Conservation (phyloP, 371 early-diverging fungal genomes). For the Blastocladiella emersonii region DNA sequence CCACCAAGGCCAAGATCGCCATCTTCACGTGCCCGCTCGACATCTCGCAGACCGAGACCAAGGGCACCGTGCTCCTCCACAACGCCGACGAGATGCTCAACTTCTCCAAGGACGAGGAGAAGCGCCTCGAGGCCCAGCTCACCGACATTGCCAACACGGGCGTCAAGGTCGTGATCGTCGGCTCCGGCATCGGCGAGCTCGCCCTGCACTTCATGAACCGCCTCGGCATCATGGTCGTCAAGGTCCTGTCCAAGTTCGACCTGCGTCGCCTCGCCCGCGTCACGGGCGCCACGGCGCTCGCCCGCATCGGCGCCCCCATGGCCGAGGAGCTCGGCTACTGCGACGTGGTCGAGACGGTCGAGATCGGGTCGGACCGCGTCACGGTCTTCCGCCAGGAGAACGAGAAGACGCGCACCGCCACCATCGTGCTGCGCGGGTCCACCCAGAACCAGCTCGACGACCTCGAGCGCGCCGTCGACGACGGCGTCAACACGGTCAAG, state of each 20-base stretch:
- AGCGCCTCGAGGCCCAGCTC: slow-evolving; percentile 31
- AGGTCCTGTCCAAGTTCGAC: slow-evolving; percentile 89
- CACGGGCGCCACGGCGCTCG: slow-evolving; percentile 80
- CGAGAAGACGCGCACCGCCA: slow-evolving; percentile 70
- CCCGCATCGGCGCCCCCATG: slow-evolving; percentile 82
- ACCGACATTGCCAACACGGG: slow-evolving; percentile 83
- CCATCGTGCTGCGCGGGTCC: slow-evolving; percentile 93
- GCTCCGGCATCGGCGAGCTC: slow-evolving; percentile 79
- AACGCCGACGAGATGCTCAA: slow-evolving; percentile 93
- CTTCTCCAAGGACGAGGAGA: slow-evolving; percentile 68
- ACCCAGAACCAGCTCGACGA: slow-evolving; percentile 96
- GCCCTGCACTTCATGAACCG: slow-evolving; percentile 90
- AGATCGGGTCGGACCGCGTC: slow-evolving; percentile 93
- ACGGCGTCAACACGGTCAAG: slow-evolving; percentile 94
- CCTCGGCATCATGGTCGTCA: slow-evolving; percentile 74
- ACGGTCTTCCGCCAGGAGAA: slow-evolving; percentile 86
- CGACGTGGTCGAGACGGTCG: slow-evolving; percentile 86
- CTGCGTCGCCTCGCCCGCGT: slow-evolving; percentile 88
- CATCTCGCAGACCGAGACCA: slow-evolving; percentile 93
- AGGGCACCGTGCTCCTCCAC: slow-evolving; percentile 96
- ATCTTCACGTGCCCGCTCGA: slow-evolving; percentile 95
- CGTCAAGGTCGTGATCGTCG: slow-evolving; percentile 85
- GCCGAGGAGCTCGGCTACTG: slow-evolving; percentile 95
- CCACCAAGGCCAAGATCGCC: slow-evolving; percentile 79
- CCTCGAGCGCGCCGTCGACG: slow-evolving; percentile 94